Base-by-base conservation (phyloP, 345 rosid genomes). In the Ceriops tagal region DNA sequence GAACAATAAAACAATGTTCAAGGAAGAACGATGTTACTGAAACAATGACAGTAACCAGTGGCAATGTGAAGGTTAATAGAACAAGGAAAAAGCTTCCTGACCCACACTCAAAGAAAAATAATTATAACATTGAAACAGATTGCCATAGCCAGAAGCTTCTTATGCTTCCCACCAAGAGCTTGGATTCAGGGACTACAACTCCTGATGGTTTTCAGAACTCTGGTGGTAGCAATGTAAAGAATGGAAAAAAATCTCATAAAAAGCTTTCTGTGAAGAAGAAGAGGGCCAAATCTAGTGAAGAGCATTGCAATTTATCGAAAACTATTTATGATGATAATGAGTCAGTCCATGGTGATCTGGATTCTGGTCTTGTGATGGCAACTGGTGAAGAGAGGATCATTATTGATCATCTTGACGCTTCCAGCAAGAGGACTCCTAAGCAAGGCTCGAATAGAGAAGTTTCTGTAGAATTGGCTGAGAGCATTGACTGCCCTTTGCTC, bases 311-410 rank as follows among this genome's bases (percentile, higher is more conserved):
- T 8, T 61, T 66, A 28, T 21, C 68, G 16, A 75, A 69, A 66
- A 57, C 49, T 37, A 55, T 47, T 6, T 8, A 11, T 43, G 62
- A 58, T 35, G 70, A 24, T 60, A 26, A 64, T 55, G 77, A 60
- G 43, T 55, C 47, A 53, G 58, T 67, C 31, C 75, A 62, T 58
- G 64, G 49, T 71, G 47, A 71, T 62, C 34, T 62, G 55, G 68
- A 61, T 61, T 70, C 74, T 21, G 60, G 57, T 70, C 19, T 20
- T 6, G 43, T 67, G n/a, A 59, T 46, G 5, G 18, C 24, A 52
- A 27, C 34, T 24, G 62, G 13, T 11, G 68, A 46, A 5, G 46
- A 21, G 52, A 58, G 26, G 8, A 60, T 10, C 19, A 8, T 61
- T 20, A 24, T 35, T 22, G 53, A 51, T 62, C 27, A 57, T 28